phyloP scores from a whole-genome alignment of 768 basidiomycete species.

The Tricholoma bakamatsutake region DNA sequence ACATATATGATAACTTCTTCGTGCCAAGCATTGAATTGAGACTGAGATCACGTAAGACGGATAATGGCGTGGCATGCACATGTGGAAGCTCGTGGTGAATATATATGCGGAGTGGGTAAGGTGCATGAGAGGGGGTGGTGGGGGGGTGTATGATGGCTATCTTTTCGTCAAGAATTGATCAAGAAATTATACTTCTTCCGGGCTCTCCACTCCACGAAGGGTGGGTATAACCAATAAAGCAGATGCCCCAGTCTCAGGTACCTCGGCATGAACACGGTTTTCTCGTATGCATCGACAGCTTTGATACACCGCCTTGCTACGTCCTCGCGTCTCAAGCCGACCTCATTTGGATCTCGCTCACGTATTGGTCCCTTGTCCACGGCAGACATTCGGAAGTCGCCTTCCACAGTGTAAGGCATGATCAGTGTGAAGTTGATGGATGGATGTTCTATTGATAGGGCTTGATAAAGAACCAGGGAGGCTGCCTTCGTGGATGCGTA shows the following conservation, averaged over 20 bases:
- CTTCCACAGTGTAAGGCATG: slow-evolving; percentile 68
- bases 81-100: too few species aligned
- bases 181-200: slow-evolving; percentile 60
- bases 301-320: slow-evolving; percentile 57
- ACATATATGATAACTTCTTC: too few species aligned
- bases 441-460: slow-evolving; percentile 77
- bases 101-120: too few species aligned
- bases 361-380: slow-evolving; percentile 49
- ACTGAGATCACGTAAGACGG: too few species aligned
- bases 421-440: slow-evolving; percentile 54
- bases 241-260: slow-evolving; percentile 43
- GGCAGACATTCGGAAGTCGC: slow-evolving; percentile 74
- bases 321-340: slow-evolving; percentile 50
- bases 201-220: slow-evolving; percentile 51
- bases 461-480: slow-evolving; percentile 69
- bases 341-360: slow-evolving; percentile 48
- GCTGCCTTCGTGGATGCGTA: slow-evolving; percentile 85
- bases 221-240: slow-evolving; percentile 61
- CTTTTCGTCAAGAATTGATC: slow-evolving; percentile 28
- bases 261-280: slow-evolving; percentile 52
- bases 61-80: too few species aligned
- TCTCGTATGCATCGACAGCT: slow-evolving; percentile 55
- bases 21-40: too few species aligned
- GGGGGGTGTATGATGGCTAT: not conserved
- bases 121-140: not conserved